Evolutionary conservation across 805 yeast genomes (phyloP).

Genomic region (Sugiyamaella floridensis): DNA sequence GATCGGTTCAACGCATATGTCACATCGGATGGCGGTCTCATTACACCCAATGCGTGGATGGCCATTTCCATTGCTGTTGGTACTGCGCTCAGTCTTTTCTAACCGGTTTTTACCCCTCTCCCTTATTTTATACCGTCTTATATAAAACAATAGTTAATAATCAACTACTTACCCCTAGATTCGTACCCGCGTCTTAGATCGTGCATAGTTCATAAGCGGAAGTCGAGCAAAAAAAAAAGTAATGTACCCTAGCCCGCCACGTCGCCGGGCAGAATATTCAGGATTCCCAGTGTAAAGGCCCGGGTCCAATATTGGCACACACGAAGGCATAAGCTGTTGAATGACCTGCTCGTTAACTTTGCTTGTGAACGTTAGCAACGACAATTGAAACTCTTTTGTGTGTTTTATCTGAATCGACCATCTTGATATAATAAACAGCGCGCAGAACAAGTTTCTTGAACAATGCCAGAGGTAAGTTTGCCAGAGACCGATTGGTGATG

Average conservation of each 20-base stretch:
- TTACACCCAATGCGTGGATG: neutral
- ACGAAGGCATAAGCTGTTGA: neutral
- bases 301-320: neutral
- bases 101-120: neutral
- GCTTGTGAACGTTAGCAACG: no score
- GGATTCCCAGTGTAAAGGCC: neutral
- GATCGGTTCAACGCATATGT: neutral
- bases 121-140: no score
- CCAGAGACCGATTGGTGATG: neutral
- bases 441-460: no score
- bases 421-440: no score
- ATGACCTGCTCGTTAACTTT: no score
- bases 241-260: neutral
- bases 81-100: neutral
- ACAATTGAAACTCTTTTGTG: no score
- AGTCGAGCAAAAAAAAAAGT: neutral
- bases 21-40: neutral
- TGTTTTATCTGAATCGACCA: no score
- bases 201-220: no score
- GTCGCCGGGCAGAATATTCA: neutral
- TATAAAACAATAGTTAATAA: no score
- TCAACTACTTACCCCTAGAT: no score
- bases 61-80: neutral
- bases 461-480: slow-evolving; percentile 11
- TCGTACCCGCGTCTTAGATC: no score